A percentile compares a stretch with the other conserved stretches of the same genome.
phyloP scores from a whole-genome alignment of 805 yeast species.

The Schwanniomyces polymorphus region DNA sequence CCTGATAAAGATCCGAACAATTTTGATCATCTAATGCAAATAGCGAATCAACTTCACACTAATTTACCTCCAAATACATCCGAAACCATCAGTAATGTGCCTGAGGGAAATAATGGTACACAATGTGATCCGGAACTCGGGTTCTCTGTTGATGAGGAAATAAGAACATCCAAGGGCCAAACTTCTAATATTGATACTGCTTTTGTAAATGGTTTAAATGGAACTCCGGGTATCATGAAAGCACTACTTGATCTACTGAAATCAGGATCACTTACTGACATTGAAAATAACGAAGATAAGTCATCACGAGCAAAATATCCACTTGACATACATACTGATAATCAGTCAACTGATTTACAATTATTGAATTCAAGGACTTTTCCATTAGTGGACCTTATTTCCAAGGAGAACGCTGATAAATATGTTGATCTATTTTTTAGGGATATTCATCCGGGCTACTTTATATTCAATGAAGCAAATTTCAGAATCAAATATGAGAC shows the following conservation, averaged over 20 bases:
- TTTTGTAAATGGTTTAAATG: neutral
- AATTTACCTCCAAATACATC: neutral
- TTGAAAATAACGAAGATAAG: neutral
- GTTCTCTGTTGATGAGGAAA: too few species aligned
- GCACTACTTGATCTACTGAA: neutral
- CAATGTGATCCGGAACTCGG: neutral
- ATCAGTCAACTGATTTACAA: neutral
- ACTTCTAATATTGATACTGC: neutral
- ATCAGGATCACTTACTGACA: neutral
- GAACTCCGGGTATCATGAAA: neutral
- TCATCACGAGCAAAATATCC: neutral
- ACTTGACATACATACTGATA: neutral
- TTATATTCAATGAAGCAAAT: slow-evolving; percentile 26
- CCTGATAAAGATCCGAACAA: neutral
- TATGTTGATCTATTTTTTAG: slow-evolving; percentile 40
- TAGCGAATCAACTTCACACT: neutral
- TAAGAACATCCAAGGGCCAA: neutral
- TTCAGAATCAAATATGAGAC: slow-evolving; percentile 1
- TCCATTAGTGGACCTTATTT: slow-evolving; percentile 36
- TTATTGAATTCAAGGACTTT: slow-evolving; percentile 20
- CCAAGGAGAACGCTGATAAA: slow-evolving; percentile 32
- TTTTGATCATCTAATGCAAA: neutral
- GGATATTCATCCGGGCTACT: slow-evolving; percentile 45
- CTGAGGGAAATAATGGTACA: neutral
- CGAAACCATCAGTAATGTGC: neutral